Evolutionary conservation across 2,329 filamentous ascomycete genomes (phyloP).

Genomic region (Aspergillus brasiliensis): DNA sequence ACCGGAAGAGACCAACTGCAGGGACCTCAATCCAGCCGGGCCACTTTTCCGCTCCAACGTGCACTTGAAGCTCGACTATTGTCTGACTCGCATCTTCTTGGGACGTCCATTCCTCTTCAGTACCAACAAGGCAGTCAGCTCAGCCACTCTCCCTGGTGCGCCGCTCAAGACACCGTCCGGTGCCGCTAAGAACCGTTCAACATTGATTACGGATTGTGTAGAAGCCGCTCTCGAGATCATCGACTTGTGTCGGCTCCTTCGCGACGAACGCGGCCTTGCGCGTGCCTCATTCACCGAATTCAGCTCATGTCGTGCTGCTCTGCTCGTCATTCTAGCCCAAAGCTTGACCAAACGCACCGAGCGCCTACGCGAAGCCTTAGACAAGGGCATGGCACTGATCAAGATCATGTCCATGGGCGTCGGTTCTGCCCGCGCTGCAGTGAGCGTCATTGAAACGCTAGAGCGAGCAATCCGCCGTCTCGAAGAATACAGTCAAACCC

Average conservation of each 20-base stretch:
- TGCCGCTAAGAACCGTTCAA: constrained; percentile 38
- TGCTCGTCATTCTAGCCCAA: constrained; percentile 51
- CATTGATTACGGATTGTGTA: constrained; percentile 55
- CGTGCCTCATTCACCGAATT: constrained; percentile 60
- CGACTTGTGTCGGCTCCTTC: constrained; percentile 53
- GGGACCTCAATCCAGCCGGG: constrained; percentile 45
- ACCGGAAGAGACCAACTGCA: constrained; percentile 41
- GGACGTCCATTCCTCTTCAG: constrained; percentile 58
- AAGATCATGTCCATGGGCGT: constrained; percentile 58
- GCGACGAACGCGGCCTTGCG: constrained; percentile 56
- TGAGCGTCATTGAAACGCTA: constrained; percentile 56
- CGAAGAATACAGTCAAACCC: constrained; percentile 46
- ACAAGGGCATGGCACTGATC: constrained; percentile 55
- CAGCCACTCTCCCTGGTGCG: constrained; percentile 19
- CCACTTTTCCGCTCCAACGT: constrained; percentile 52
- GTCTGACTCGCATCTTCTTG: constrained; percentile 56
- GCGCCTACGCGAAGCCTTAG: constrained; percentile 48
- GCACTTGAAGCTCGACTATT: constrained; percentile 57
- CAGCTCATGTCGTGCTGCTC: constrained; percentile 57
- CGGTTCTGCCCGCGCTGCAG: constrained; percentile 56
- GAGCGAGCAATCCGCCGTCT: constrained; percentile 52
- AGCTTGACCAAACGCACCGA: constrained; percentile 44
- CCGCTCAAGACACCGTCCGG: constrained; percentile 33
- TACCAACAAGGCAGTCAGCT: constrained; percentile 34
- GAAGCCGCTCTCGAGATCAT: constrained; percentile 56